A percentile compares a stretch with the other conserved stretches of the same genome.
Conservation (phyloP, 2,329 filamentous ascomycete species). For the Ascochyta viciae-villosae region DNA sequence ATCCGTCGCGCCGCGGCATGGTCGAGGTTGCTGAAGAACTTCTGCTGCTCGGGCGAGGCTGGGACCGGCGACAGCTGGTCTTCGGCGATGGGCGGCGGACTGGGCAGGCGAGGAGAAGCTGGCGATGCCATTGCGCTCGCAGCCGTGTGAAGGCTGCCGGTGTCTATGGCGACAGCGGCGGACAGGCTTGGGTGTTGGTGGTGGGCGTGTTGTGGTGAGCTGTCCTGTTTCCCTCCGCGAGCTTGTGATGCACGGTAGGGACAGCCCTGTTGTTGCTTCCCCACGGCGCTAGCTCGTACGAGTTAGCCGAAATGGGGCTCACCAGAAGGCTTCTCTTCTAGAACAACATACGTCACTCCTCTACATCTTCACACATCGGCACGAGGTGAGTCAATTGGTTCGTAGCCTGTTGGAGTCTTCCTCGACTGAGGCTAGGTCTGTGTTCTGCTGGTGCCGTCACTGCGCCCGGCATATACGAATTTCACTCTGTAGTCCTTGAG, state of each 20-base stretch:
- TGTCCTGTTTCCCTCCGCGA: constrained; percentile 21
- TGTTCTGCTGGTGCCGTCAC: not conserved
- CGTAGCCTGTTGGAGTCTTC: not conserved
- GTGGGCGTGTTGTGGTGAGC: constrained; percentile 11
- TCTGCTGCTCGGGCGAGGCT: constrained; percentile 65
- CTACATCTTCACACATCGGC: not conserved
- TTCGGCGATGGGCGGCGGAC: constrained; percentile 91
- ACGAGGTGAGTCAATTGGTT: not conserved
- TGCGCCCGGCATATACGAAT: not conserved
- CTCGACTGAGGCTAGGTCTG: not conserved
- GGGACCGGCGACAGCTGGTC: constrained; percentile 85
- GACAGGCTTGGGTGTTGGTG: not conserved
- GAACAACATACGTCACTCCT: constrained; percentile 13
- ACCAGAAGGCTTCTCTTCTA: constrained; percentile 8
- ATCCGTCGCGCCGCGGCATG: constrained; percentile 83
- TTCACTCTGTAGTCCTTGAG: not conserved
- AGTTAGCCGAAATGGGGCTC: constrained; percentile 7
- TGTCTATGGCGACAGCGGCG: not conserved
- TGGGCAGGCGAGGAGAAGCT: constrained; percentile 86
- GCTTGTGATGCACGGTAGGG: constrained; percentile 28
- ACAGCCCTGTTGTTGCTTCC: constrained; percentile 22
- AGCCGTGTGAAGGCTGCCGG: not conserved
- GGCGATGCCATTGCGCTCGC: constrained; percentile 36
- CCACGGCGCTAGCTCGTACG: constrained; percentile 15
- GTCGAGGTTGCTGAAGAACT: constrained; percentile 64